phyloP scores from a whole-genome alignment of 108 stramenopile species.

The Chaetoceros tenuissimus region DNA sequence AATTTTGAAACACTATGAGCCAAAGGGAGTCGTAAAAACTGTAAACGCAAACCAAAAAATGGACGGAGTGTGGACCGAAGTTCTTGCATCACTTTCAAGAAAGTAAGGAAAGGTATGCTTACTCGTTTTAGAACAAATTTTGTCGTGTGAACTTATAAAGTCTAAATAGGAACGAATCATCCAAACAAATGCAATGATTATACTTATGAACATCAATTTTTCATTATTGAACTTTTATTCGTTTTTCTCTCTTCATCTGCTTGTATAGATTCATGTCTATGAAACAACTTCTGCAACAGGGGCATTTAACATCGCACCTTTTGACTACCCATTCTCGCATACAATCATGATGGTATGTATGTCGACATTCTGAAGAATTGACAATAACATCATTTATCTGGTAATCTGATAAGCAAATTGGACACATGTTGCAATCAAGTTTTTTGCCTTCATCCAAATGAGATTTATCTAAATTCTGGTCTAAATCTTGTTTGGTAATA shows the following conservation, averaged over 20 bases:
- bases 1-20: constrained; percentile 91
- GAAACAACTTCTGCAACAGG: constrained; percentile 79
- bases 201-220: too few species aligned
- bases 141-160: too few species aligned
- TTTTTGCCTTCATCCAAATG: too few species aligned
- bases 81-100: constrained; percentile 54
- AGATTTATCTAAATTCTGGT: too few species aligned
- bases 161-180: too few species aligned
- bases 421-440: constrained; percentile 28
- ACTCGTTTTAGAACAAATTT: too few species aligned
- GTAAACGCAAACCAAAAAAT: constrained; percentile 91
- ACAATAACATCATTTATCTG: constrained; percentile 44
- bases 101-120: constrained; percentile 5
- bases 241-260: too few species aligned
- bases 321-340: constrained; percentile 69
- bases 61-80: constrained; percentile 82
- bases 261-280: too few species aligned
- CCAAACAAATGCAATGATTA: too few species aligned
- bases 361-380: constrained; percentile 59
- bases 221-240: too few species aligned
- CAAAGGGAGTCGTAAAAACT: constrained; percentile 66
- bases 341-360: constrained; percentile 70
- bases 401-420: constrained; percentile 65
- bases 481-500: too few species aligned
- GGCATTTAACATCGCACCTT: constrained; percentile 52